Base-by-base conservation (phyloP, 2,329 filamentous ascomycete genomes). In the Ascochyta pisi region DNA sequence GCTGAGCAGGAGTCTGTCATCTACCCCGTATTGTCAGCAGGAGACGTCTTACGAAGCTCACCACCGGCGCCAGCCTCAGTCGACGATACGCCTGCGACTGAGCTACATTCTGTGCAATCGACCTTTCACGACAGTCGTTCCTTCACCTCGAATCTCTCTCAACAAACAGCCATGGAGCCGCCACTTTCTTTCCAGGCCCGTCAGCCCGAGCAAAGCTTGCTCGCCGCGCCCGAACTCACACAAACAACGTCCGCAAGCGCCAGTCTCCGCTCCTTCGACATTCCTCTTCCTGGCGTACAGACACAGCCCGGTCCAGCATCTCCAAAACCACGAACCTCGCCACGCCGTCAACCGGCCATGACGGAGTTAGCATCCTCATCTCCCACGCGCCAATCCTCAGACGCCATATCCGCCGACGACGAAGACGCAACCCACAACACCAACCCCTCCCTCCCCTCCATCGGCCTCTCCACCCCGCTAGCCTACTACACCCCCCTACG, bases 401-500 rank as follows among this genome's bases (percentile, higher is more conserved):
- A 29, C 10, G 59, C 63, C 42, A 44, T 57, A 35, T 54, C 63
- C 22, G 57, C 56, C 37, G 49, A 40, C 7, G 56, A 61, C 4
- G 26, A 45, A 33, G 40, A 62, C n/a, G 6, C 33, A 7, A 54
- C 47, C 22, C 33, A 52, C 23, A 9, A 40, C 19, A 9, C 48
- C 19, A 31, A 57, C 12, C 16, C 41, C 5, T 33, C 58, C 1
- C 46, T 33, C 13, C 69, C 72, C 4, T 67, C 65, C n/a, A 66
- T 73, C 42, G 79, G 79, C 40, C 65, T 78, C 34, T 68, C 67
- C 1, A 81, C 80, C 0, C 61, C 72, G 0, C 60, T 77, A n/a
- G 70, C 75, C 5, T 82, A 82, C 69, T 82, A 80, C 68, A 77
- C 75, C 0, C 76, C 79, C 0, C 72, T 82, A 0, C 68, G 74